Evolutionary conservation across 192 early-diverging fungal species (phyloP).

Genomic region (Spinellus fusiger): DNA sequence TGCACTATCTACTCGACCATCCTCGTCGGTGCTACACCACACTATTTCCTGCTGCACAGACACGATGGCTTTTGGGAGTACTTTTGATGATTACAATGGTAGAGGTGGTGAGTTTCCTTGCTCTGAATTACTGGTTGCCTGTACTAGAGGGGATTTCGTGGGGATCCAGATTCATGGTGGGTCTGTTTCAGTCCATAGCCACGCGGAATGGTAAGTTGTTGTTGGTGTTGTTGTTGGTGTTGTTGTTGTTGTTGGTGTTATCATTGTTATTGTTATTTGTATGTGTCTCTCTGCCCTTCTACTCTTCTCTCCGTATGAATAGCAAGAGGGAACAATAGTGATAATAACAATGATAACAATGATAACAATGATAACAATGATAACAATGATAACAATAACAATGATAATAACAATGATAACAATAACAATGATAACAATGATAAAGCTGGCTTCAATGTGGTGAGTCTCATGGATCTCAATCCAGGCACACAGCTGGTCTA

Average conservation of each 20-base stretch:
- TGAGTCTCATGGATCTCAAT: slow-evolving; percentile 18
- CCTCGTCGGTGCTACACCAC: slow-evolving; percentile 31
- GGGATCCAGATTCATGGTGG: slow-evolving; percentile 25
- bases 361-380: too few relatives aligned
- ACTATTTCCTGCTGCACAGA: slow-evolving; percentile 24
- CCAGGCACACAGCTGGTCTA: slow-evolving; percentile 22
- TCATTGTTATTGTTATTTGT: neutral
- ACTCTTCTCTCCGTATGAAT: neutral
- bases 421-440: too few relatives aligned
- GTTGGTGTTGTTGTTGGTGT: neutral
- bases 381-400: too few relatives aligned
- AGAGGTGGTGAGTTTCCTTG: slow-evolving; percentile 18
- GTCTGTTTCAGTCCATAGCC: slow-evolving; percentile 28
- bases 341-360: too few relatives aligned
- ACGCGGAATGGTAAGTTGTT: slow-evolving; percentile 24
- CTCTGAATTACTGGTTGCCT: slow-evolving; percentile 25
- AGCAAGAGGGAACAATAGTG: too few relatives aligned
- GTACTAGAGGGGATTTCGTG: slow-evolving; percentile 13
- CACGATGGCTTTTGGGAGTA: slow-evolving; percentile 23
- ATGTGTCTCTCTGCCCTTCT: neutral
- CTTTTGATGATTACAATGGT: slow-evolving; percentile 21
- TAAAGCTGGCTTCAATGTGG: slow-evolving; percentile 27
- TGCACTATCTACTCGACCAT: slow-evolving; percentile 24
- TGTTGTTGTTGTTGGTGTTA: neutral
- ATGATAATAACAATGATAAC: too few relatives aligned